Percentiles rank a stretch among this genome's conserved stretches.
phyloP scores from a whole-genome alignment of 2,329 filamentous ascomycete genomes.

The Fusarium mundagurra region DNA sequence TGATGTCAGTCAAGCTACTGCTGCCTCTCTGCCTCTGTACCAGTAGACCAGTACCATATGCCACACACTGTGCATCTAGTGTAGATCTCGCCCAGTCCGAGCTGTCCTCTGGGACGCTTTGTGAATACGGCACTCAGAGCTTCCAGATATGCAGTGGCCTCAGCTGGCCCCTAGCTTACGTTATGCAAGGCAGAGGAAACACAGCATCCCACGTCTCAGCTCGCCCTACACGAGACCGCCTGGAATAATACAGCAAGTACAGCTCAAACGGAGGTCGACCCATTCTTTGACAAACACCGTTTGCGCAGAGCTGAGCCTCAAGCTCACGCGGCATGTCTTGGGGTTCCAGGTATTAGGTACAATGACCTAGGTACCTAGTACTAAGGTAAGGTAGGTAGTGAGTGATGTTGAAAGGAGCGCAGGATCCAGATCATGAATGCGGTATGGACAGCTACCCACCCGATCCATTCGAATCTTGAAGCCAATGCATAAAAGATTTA shows the following conservation, averaged over 20 bases:
- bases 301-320: constrained; percentile 16
- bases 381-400: too few relatives aligned
- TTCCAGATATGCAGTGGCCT: not conserved
- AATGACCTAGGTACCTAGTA: not conserved
- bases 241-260: constrained; percentile 14
- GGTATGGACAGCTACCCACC: not conserved
- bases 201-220: constrained; percentile 13
- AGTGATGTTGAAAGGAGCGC: not conserved
- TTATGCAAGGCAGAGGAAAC: constrained; percentile 12
- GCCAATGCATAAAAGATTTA: not conserved
- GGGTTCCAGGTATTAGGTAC: not conserved
- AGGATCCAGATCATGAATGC: not conserved
- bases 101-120: not conserved
- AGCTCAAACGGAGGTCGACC: not conserved
- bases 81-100: not conserved
- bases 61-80: not conserved
- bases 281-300: not conserved
- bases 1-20: constrained; percentile 21
- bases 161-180: constrained; percentile 16
- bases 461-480: not conserved
- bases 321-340: constrained; percentile 10
- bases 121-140: not conserved
- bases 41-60: not conserved
- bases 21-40: not conserved
- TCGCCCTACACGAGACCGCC: not conserved